Evolutionary conservation across 305 asterid genomes (phyloP).

Genomic region (Solanum hybrid): DNA sequence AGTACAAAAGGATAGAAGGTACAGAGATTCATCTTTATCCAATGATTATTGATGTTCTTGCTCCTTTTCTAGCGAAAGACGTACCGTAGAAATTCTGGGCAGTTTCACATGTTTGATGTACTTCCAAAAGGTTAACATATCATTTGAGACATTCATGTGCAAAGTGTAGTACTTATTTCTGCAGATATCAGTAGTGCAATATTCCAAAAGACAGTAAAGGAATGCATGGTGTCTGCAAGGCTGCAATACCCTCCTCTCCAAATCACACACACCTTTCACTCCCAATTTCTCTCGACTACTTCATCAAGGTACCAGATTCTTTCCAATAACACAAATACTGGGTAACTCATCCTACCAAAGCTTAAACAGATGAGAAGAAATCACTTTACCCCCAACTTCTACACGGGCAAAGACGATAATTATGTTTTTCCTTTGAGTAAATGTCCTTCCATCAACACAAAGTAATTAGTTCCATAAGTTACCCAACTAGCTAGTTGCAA

Average conservation of each 20-base stretch:
- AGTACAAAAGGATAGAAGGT: neutral
- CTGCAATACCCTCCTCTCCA: neutral
- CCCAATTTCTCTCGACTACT: neutral
- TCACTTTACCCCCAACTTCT: neutral
- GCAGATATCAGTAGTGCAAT: neutral
- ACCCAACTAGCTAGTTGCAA: neutral
- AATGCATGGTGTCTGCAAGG: neutral
- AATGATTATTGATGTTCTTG: neutral
- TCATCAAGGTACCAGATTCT: neutral
- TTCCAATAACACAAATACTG: neutral
- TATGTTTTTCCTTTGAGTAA: neutral
- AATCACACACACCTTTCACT: neutral
- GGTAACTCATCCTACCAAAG: neutral
- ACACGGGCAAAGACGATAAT: neutral
- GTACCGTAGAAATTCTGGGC: neutral
- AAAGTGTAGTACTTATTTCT: neutral
- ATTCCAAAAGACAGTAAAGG: neutral
- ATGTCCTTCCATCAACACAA: neutral
- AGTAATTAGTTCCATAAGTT: neutral
- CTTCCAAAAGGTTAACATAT: neutral
- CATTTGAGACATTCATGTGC: slow-evolving; percentile 1
- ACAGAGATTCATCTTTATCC: neutral
- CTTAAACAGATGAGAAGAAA: neutral
- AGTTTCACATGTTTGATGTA: neutral
- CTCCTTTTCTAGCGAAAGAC: slow-evolving; percentile 1